Base-by-base conservation (phyloP, 2,329 filamentous ascomycete genomes). In the Hypoxylon sp. region DNA sequence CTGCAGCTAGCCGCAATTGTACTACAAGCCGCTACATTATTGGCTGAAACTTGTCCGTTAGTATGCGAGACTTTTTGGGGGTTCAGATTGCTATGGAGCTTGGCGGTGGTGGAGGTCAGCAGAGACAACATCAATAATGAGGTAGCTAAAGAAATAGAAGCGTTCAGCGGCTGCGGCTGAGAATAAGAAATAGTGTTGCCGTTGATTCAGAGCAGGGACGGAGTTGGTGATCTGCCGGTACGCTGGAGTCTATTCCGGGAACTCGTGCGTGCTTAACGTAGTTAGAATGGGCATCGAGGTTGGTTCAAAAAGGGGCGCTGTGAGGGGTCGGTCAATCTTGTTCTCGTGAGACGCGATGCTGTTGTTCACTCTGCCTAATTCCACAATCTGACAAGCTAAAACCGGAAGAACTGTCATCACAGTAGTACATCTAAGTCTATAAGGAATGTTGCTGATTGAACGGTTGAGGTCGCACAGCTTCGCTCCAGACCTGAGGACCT, bases 1-100 rank as follows among this genome's bases (percentile, higher is more conserved):
- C 70, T 76, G 74, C 71, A 73, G 60, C 51, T 62, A 74, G 55
- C 73, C 74, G 64, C 57, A 61, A 63, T 59, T 57, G 68, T 71
- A 62, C 67, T 61, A 73, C 71, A 61, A 54, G 50, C 65, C 69
- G 64, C 62, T 70, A 66, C 58, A 63, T 51, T 60, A 73, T 71
- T 71, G 67, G 71, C 65, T 70, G 61, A 68, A 65, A 53, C 66
- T 63, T 65, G 62, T 63, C 61, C 57, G 60, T 63, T 34, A 65
- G 63, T 67, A 63, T 63, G 63, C 53, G 64, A 65, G 64, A 68
- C 56, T 66, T 64, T 64, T 65, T 65, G 61, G 65, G 70, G 66
- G 71, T 58, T 61, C 54, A 65, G 63, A 60, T 68, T 64, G 52
- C 39, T 52, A 61, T 62, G 50, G 55, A 51, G 60, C 61, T 34